phyloP scores from a whole-genome alignment of 2,329 filamentous ascomycete genomes.

The Diaporthe citriasiana region DNA sequence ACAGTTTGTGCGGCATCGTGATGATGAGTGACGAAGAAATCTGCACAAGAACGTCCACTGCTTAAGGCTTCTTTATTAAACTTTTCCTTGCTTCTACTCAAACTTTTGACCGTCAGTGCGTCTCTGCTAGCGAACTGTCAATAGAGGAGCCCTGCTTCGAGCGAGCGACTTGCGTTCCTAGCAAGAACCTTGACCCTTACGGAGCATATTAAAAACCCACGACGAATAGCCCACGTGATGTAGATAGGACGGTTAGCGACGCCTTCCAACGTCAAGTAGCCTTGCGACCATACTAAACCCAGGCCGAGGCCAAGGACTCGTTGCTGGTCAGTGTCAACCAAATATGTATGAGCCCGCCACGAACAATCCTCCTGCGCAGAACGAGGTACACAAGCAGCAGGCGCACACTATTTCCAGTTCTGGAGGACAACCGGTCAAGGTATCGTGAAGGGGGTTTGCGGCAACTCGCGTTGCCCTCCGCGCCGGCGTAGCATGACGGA shows the following conservation, averaged over 20 bases:
- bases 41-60: too few species aligned
- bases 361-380: too few species aligned
- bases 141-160: background rate
- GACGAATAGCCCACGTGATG: background rate
- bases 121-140: too few species aligned
- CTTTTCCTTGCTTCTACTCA: too few species aligned
- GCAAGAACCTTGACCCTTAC: background rate
- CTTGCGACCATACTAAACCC: background rate
- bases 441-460: background rate
- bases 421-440: background rate
- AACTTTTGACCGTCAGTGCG: background rate
- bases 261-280: background rate
- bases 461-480: background rate
- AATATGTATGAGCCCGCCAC: background rate
- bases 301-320: background rate
- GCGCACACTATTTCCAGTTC: background rate
- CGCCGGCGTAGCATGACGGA: background rate
- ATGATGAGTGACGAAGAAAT: too few species aligned
- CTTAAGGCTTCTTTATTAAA: too few species aligned
- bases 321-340: background rate
- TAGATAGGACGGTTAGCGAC: background rate
- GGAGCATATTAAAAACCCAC: background rate
- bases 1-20: background rate
- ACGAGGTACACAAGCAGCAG: background rate
- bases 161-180: background rate